Percentiles rank a stretch among this genome's conserved stretches.
Conservation (phyloP, 352 stramenopile genomes). For the Elongisporangium undulatum region DNA sequence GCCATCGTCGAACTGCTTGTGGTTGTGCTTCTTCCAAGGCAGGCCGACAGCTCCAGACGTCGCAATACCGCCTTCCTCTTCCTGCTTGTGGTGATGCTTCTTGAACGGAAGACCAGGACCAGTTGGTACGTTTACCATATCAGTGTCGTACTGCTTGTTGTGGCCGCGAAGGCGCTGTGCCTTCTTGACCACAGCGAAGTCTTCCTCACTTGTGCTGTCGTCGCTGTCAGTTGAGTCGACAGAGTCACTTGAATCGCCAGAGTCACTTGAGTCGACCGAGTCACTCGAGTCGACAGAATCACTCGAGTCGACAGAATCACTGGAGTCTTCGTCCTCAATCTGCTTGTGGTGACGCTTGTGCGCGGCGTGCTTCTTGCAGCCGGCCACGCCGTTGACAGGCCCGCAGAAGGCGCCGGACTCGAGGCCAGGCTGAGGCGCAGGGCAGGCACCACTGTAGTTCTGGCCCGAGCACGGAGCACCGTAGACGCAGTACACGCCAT, state of each 20-base stretch:
- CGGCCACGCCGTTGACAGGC: conserved; percentile 23
- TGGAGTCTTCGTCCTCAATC: neutral
- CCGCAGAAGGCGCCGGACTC: conserved; percentile 28
- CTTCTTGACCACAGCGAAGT: neutral
- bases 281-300: no score
- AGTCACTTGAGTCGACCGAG: no score
- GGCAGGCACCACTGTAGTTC: conserved; percentile 17
- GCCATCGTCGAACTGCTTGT: neutral
- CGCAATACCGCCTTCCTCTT: no score
- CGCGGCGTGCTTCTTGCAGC: conserved; percentile 16
- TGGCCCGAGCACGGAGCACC: conserved; percentile 21
- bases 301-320: no score
- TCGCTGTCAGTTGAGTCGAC: neutral
- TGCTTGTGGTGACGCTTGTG: neutral
- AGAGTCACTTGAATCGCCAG: no score
- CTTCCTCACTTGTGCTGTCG: neutral
- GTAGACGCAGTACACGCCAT: conserved; percentile 24
- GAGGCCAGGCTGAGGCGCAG: conserved; percentile 18
- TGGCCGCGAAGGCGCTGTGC: neutral
- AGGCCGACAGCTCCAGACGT: no score
- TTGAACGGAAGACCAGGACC: no score
- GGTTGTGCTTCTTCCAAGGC: no score
- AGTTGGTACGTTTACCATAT: no score
- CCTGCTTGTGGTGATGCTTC: neutral
- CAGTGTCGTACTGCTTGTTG: no score